These are phyloP conservation scores for Irpex lacteus DNA, from an alignment of 1,284 basidiomycete genomes.

Conservation along the genomic window DNA sequence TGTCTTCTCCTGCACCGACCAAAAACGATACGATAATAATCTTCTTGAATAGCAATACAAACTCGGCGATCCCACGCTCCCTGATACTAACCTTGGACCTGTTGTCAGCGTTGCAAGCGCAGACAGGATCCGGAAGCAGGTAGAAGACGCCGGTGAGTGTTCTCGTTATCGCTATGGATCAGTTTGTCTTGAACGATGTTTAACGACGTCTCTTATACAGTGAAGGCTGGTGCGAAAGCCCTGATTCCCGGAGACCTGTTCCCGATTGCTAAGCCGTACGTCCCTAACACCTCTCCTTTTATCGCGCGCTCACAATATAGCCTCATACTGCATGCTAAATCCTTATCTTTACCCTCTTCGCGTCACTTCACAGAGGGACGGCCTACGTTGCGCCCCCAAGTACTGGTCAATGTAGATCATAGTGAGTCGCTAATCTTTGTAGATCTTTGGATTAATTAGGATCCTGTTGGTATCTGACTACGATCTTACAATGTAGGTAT, in stretches of 20 bases:
- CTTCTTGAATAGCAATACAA: slow-evolving; percentile 75
- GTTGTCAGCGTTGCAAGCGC: slow-evolving; percentile 89
- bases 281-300: too few species aligned
- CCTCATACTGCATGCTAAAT: slow-evolving; percentile 3
- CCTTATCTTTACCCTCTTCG: background rate
- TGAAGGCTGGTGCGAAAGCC: slow-evolving; percentile 74
- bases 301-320: too few species aligned
- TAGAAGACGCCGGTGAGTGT: slow-evolving; percentile 73
- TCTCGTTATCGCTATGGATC: background rate
- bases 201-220: slow-evolving; percentile 33
- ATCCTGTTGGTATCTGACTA: background rate
- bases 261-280: slow-evolving; percentile 64
- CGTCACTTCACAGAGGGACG: slow-evolving; percentile 51
- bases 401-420: slow-evolving; percentile 86
- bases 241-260: slow-evolving; percentile 76
- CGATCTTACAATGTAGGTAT: slow-evolving; percentile 51
- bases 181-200: background rate
- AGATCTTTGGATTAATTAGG: too few species aligned
- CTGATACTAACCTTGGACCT: slow-evolving; percentile 81
- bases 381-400: slow-evolving; percentile 89
- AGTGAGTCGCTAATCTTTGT: slow-evolving; percentile 42
- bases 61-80: slow-evolving; percentile 81
- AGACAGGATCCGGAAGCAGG: slow-evolving; percentile 80
- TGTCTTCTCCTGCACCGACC: background rate
- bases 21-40: too few species aligned